Percentiles rank a stretch among this genome's conserved stretches.
phyloP scores from a whole-genome alignment of 1,284 basidiomycete genomes.

The Polyporus tsugae region DNA sequence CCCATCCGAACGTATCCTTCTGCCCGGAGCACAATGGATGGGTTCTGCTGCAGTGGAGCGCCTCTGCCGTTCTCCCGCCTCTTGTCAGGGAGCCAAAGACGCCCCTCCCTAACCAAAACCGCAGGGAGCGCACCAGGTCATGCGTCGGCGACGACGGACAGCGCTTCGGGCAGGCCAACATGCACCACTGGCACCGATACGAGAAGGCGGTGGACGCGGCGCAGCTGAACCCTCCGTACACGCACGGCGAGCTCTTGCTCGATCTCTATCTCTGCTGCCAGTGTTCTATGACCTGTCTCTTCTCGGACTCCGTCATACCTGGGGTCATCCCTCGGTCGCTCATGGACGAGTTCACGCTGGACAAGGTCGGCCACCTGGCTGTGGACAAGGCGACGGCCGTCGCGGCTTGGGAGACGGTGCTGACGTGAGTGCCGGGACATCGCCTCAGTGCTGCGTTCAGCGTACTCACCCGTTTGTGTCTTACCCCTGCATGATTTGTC shows the following conservation, averaged over 20 bases:
- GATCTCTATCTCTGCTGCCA: constrained; percentile 86
- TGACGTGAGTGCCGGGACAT: constrained; percentile 56
- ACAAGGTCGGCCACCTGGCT: constrained; percentile 51
- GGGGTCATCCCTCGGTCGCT: constrained; percentile 70
- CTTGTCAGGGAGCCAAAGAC: constrained; percentile 53
- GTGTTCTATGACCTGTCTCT: constrained; percentile 75
- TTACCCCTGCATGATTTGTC: neutral
- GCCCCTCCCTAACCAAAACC: constrained; percentile 62
- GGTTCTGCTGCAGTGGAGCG: constrained; percentile 75
- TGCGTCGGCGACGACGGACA: constrained; percentile 62
- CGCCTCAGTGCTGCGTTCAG: neutral
- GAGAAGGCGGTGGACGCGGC: constrained; percentile 69
- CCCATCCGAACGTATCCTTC: constrained; percentile 82
- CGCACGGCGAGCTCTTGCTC: constrained; percentile 65
- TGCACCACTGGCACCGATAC: constrained; percentile 84
- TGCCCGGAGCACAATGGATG: constrained; percentile 82
- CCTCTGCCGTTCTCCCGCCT: constrained; percentile 65
- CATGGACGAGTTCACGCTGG: constrained; percentile 52
- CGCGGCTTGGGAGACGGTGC: constrained; percentile 68
- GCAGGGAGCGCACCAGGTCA: constrained; percentile 56
- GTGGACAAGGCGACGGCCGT: constrained; percentile 53
- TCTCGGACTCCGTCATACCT: constrained; percentile 72
- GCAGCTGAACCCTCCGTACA: constrained; percentile 69
- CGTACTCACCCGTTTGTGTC: neutral
- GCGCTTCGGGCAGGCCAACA: constrained; percentile 58